phyloP scores from a whole-genome alignment of 192 early-diverging fungal genomes.

The Coemansia sp. region DNA sequence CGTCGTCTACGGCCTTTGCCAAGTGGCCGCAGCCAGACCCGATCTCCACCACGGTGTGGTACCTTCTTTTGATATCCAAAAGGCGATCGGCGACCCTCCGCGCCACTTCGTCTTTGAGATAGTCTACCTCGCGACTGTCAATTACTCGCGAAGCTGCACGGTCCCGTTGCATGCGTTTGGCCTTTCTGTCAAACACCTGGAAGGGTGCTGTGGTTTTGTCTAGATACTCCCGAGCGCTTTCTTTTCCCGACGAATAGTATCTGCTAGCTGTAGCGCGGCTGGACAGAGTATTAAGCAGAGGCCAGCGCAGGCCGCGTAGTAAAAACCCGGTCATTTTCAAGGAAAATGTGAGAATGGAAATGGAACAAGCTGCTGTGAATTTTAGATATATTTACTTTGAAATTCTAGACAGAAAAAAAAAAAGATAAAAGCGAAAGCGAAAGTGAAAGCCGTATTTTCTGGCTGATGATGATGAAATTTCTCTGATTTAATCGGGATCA shows the following conservation, averaged over 20 bases:
- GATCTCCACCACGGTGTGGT: conserved; percentile 83
- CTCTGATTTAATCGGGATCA: too few relatives aligned
- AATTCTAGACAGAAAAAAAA: background rate
- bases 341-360: too few relatives aligned
- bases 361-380: too few relatives aligned
- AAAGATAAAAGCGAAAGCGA: background rate
- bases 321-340: background rate
- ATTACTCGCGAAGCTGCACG: conserved; percentile 63
- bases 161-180: conserved; percentile 78
- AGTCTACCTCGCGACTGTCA: conserved; percentile 77
- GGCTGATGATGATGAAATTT: too few relatives aligned
- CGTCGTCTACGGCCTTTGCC: conserved; percentile 76
- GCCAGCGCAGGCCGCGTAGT: background rate
- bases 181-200: conserved; percentile 78
- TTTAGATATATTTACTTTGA: background rate
- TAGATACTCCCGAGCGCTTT: conserved; percentile 46
- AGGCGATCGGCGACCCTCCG: conserved; percentile 84
- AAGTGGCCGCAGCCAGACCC: conserved; percentile 89
- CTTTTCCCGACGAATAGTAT: conserved; percentile 31
- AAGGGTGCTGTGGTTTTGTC: conserved; percentile 46
- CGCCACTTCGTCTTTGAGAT: conserved; percentile 91
- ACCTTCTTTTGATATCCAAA: conserved; percentile 89
- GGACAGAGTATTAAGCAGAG: background rate
- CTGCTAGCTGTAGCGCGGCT: background rate
- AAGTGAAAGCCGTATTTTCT: background rate